A percentile compares a stretch with the other conserved stretches of the same genome.
Evolutionary conservation across 2,329 filamentous ascomycete genomes (phyloP).

Genomic region (Thielaviopsis punctulata): DNA sequence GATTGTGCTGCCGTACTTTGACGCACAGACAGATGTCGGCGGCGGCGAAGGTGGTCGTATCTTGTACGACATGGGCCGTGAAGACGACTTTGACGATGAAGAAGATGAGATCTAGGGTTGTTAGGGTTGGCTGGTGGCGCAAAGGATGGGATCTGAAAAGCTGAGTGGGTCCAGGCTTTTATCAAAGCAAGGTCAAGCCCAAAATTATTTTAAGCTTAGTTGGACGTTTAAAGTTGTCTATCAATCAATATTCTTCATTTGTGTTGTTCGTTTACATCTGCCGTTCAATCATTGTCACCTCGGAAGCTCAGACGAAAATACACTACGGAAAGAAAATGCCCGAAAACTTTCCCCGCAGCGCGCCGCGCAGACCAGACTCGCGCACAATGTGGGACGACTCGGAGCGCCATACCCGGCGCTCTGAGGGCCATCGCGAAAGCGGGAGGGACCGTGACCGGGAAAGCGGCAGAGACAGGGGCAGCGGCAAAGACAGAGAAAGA

Average conservation of each 20-base stretch:
- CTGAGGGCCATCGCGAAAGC: slow-evolving; percentile 15
- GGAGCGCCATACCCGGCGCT: slow-evolving; percentile 21
- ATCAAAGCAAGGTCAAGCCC: background rate
- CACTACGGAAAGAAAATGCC: background rate
- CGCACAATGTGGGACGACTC: slow-evolving; percentile 44
- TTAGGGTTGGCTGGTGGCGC: background rate
- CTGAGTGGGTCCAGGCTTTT: background rate
- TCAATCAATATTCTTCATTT: too few relatives aligned
- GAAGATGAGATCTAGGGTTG: slow-evolving; percentile 63
- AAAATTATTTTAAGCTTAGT: too few relatives aligned
- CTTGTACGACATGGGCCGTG: slow-evolving; percentile 86
- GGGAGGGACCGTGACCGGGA: slow-evolving; percentile 17
- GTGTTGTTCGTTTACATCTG: background rate
- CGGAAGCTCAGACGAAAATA: background rate
- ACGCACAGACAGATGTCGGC: slow-evolving; percentile 70
- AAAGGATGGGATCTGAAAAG: background rate
- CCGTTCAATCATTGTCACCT: background rate
- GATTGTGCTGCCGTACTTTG: slow-evolving; percentile 87
- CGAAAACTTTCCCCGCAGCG: too few relatives aligned
- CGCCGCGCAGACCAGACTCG: slow-evolving; percentile 29
- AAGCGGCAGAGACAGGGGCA: slow-evolving; percentile 20
- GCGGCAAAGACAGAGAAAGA: slow-evolving; percentile 22
- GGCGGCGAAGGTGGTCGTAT: slow-evolving; percentile 81
- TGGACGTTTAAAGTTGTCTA: too few relatives aligned
- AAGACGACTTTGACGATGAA: slow-evolving; percentile 94